A percentile compares a stretch with the other conserved stretches of the same genome.
These are phyloP conservation scores for Penicillium antarcticum DNA, from an alignment of 495 filamentous ascomycete genomes.

Conservation along the genomic window DNA sequence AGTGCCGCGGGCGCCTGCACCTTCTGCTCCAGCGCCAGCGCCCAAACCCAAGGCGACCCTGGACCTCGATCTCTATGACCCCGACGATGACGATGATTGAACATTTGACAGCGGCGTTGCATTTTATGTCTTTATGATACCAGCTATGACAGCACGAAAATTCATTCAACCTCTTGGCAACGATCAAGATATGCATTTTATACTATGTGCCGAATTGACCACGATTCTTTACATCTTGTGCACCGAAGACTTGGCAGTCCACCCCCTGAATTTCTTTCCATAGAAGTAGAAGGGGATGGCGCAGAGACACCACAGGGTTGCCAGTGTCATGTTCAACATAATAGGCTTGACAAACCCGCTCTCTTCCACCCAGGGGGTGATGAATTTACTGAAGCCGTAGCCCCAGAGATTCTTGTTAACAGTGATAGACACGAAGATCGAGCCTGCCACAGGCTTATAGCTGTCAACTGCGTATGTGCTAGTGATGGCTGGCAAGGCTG, in stretches of 20 bases:
- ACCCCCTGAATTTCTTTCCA: slow-evolving; percentile 55
- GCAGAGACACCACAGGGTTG: slow-evolving; percentile 49
- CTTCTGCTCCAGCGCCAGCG: slow-evolving; percentile 27
- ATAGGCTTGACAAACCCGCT: slow-evolving; percentile 42
- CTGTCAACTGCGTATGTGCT: slow-evolving; percentile 55
- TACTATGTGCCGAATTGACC: too few species aligned
- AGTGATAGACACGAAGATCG: slow-evolving; percentile 59
- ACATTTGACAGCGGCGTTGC: slow-evolving; percentile 4
- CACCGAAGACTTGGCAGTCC: slow-evolving; percentile 51
- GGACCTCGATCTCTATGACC: slow-evolving; percentile 46
- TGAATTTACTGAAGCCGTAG: slow-evolving; percentile 50
- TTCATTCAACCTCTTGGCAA: neutral
- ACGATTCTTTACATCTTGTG: slow-evolving; percentile 44
- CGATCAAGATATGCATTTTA: neutral
- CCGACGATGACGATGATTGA: slow-evolving; percentile 44
- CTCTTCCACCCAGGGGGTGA: slow-evolving; percentile 36
- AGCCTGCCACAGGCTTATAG: slow-evolving; percentile 59
- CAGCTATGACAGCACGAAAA: slow-evolving; percentile 7
- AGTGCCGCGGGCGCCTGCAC: slow-evolving; percentile 13
- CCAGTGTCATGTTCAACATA: slow-evolving; percentile 53
- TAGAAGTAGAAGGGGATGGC: slow-evolving; percentile 54
- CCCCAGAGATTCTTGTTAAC: slow-evolving; percentile 61
- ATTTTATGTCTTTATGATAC: slow-evolving; percentile 18
- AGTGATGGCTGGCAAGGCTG: slow-evolving; percentile 51
- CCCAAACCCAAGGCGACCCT: slow-evolving; percentile 39